These are phyloP conservation scores for Boletales sp. DNA, from an alignment of 768 basidiomycete species.

Conservation along the genomic window DNA sequence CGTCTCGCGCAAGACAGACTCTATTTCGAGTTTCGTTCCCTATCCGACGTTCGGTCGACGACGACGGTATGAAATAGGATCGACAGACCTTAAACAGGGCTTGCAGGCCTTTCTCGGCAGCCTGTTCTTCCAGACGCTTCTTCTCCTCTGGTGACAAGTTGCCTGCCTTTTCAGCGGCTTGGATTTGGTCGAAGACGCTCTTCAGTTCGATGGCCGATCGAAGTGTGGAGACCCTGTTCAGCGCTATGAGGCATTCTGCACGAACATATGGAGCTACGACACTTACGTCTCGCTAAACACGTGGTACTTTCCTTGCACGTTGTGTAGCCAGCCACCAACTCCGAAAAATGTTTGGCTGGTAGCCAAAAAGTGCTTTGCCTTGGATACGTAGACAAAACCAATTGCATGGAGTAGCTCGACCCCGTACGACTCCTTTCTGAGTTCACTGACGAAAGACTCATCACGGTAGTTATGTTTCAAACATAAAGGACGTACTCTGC, in stretches of 20 bases:
- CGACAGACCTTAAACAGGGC: slow-evolving; percentile 80
- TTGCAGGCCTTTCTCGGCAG: slow-evolving; percentile 88
- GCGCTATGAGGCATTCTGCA: slow-evolving; percentile 1
- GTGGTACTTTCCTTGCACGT: slow-evolving; percentile 89
- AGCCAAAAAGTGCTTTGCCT: slow-evolving; percentile 80
- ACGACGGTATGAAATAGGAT: not conserved
- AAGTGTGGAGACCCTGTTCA: slow-evolving; percentile 70
- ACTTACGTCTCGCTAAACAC: slow-evolving; percentile 90
- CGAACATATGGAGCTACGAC: not conserved
- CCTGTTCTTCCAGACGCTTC: slow-evolving; percentile 82
- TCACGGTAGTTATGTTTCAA: not conserved
- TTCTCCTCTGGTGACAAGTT: slow-evolving; percentile 76
- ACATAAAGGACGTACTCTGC: slow-evolving; percentile 58
- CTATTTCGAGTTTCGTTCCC: slow-evolving; percentile 90
- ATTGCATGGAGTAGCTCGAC: slow-evolving; percentile 81
- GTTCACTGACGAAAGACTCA: slow-evolving; percentile 47
- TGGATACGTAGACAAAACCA: slow-evolving; percentile 80
- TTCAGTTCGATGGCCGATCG: slow-evolving; percentile 88
- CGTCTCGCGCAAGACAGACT: slow-evolving; percentile 83
- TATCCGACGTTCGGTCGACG: slow-evolving; percentile 22
- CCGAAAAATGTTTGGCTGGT: slow-evolving; percentile 67
- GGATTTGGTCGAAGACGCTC: slow-evolving; percentile 86
- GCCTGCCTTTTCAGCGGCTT: slow-evolving; percentile 84
- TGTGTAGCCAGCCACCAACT: slow-evolving; percentile 90
- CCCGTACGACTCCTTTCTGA: slow-evolving; percentile 84